Evolutionary conservation across 805 yeast genomes (phyloP), one percentile per base, ranked within the genome.

Genomic region (Blastobotrys americana): DNA sequence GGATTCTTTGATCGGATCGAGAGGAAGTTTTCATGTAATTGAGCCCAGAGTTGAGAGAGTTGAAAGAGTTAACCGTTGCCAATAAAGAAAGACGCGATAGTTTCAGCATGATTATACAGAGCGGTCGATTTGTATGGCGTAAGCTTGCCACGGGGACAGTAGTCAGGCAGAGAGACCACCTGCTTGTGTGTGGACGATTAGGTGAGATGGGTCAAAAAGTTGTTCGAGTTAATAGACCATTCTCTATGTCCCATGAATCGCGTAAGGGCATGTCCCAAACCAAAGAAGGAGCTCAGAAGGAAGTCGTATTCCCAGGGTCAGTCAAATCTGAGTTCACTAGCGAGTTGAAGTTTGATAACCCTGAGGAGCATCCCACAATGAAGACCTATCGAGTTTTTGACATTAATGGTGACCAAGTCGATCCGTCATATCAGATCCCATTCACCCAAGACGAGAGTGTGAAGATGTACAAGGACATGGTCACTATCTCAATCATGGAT

Each of bases 391-490:
- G 66, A 2, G 47, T 61, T 9, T 37, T 59, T 9, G 57, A 53
- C 16, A 46, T 55, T 10, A 57, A 59, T 33, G 66, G 66, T 8
- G 37, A 44, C 16, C 51, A 48, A 41, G 40, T 58, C 13, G 64
- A 58, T 41, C 25, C 45, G n/a, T 40, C 40, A 5, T 55, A 55
- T 40, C 39, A 52, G 21, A 46, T 57, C 22, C 52, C 57, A 1
- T 44, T 61, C 33, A 25, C 55, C 5, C 40, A 51, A 23, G 55
- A 56, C 4, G 43, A 58, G 34, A 45, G 58, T 6, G 19, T 54
- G 33, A 53, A 57, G 42, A 54, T 61, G 60, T 61, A 61, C 48
- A 50, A 41, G 31, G 60, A 60, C 22, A 61, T 61, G 66, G 47
- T 60, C 33, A 56, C 62, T 8, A 47, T 61, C 19, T 46, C 53